Evolutionary conservation across 306 rosid species (phyloP).

Genomic region (Vigna trinervia): DNA sequence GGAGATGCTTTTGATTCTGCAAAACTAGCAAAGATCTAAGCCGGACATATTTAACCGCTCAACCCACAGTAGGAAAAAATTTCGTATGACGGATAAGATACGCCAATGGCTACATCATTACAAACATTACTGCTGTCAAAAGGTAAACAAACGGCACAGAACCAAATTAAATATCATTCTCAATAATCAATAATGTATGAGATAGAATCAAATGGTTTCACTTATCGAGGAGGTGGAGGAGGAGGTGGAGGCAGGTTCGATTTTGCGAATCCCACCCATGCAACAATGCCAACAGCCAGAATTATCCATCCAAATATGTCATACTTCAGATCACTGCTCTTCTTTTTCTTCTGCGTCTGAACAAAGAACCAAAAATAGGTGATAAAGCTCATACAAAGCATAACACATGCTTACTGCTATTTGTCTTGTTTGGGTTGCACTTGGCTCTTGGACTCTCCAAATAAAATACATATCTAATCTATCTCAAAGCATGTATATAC

Average conservation of each 20-base stretch:
- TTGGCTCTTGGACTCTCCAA: too few species aligned
- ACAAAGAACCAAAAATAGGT: conserved; percentile 28
- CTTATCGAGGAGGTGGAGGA: conserved; percentile 53
- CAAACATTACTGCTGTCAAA: conserved; percentile 32
- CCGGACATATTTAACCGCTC: conserved; percentile 2
- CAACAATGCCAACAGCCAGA: conserved; percentile 70
- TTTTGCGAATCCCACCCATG: conserved; percentile 72
- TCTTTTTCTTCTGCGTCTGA: conserved; percentile 56
- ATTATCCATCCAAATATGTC: conserved; percentile 72
- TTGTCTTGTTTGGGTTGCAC: too few species aligned
- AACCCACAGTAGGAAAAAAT: conserved; percentile 17
- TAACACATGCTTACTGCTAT: not conserved
- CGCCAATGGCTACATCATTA: conserved; percentile 27
- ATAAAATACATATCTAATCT: not conserved
- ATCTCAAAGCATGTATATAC: conserved; percentile 3
- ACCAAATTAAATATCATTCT: conserved; percentile 40
- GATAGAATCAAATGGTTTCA: conserved; percentile 39
- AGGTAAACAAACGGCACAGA: conserved; percentile 15
- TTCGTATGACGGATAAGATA: conserved; percentile 26
- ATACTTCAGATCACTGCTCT: conserved; percentile 58
- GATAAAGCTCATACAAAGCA: not conserved
- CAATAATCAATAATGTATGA: conserved; percentile 40
- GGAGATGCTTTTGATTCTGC: conserved; percentile 5
- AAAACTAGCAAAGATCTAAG: conserved; percentile 16
- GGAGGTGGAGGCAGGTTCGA: conserved; percentile 57